Percentiles rank a stretch among this genome's conserved stretches.
These are phyloP conservation scores for Exophiala spinifera DNA, from an alignment of 2,329 filamentous ascomycete genomes.

Conservation along the genomic window DNA sequence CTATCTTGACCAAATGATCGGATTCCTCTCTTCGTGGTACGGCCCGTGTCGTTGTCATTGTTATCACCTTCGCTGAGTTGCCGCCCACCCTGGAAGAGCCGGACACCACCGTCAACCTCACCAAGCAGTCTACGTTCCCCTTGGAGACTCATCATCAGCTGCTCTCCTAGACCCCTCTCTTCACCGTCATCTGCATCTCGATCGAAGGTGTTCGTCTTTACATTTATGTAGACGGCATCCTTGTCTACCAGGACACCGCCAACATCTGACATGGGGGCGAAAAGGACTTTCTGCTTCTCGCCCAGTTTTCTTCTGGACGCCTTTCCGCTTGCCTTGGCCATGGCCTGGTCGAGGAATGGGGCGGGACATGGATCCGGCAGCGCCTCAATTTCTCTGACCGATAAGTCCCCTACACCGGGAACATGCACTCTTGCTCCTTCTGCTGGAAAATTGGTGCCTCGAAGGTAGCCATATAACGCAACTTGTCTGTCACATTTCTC, in stretches of 20 bases:
- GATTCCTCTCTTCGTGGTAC: constrained; percentile 53
- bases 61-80: constrained; percentile 51
- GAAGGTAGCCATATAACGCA: constrained; percentile 86
- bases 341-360: constrained; percentile 80
- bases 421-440: constrained; percentile 85
- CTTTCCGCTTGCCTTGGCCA: constrained; percentile 81
- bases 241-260: constrained; percentile 95
- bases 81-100: constrained; percentile 76
- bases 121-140: constrained; percentile 77
- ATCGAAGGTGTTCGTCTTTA: constrained; percentile 70
- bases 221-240: constrained; percentile 87
- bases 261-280: constrained; percentile 97
- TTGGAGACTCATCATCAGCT: constrained; percentile 88
- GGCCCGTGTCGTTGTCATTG: constrained; percentile 56
- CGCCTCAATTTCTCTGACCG: constrained; percentile 76
- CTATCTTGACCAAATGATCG: constrained; percentile 49
- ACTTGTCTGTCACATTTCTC: constrained; percentile 86
- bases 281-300: constrained; percentile 94
- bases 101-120: constrained; percentile 75
- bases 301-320: constrained; percentile 75
- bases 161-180: constrained; percentile 88
- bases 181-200: constrained; percentile 58
- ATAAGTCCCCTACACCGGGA: constrained; percentile 86
- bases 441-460: constrained; percentile 89
- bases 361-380: constrained; percentile 95